Conservation (phyloP, 805 yeast species). For the Lachancea dasiensis region DNA sequence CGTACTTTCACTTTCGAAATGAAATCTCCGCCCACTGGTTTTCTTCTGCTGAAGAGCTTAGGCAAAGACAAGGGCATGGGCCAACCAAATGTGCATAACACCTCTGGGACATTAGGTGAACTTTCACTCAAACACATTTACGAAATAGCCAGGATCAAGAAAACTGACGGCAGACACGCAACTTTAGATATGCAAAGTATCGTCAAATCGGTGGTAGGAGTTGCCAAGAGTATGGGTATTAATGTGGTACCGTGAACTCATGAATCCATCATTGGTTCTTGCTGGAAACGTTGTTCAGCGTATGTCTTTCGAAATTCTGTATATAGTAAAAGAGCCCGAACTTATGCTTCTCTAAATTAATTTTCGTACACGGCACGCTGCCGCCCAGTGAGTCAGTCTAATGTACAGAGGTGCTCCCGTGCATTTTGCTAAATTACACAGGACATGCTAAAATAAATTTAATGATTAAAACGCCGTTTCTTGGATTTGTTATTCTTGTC, state of each 20-base stretch:
- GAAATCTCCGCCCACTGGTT: slow-evolving; percentile 89
- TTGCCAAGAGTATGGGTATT: slow-evolving; percentile 88
- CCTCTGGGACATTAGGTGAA: slow-evolving; percentile 46
- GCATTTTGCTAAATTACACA: too few relatives aligned
- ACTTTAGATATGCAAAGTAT: slow-evolving; percentile 65
- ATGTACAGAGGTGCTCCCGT: too few relatives aligned
- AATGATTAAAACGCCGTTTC: slow-evolving; percentile 25
- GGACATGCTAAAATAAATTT: too few relatives aligned
- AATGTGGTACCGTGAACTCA: slow-evolving; percentile 56
- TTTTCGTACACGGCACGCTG: too few relatives aligned
- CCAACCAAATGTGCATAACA: slow-evolving; percentile 33
- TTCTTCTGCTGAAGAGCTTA: slow-evolving; percentile 67
- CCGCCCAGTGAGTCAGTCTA: too few relatives aligned
- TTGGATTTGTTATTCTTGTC: slow-evolving; percentile 24
- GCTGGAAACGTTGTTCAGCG: too few relatives aligned
- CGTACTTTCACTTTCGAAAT: slow-evolving; percentile 79
- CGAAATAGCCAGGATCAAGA: slow-evolving; percentile 91
- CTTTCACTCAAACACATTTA: slow-evolving; percentile 81
- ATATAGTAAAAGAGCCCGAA: background rate
- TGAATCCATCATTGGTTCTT: background rate
- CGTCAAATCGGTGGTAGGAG: slow-evolving; percentile 75
- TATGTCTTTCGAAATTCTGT: too few relatives aligned
- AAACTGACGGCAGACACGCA: slow-evolving; percentile 75
- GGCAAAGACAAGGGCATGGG: slow-evolving; percentile 76
- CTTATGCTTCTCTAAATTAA: too few relatives aligned